phyloP scores from a whole-genome alignment of 495 filamentous ascomycete genomes.

The Rostrohypoxylon terebratum region DNA sequence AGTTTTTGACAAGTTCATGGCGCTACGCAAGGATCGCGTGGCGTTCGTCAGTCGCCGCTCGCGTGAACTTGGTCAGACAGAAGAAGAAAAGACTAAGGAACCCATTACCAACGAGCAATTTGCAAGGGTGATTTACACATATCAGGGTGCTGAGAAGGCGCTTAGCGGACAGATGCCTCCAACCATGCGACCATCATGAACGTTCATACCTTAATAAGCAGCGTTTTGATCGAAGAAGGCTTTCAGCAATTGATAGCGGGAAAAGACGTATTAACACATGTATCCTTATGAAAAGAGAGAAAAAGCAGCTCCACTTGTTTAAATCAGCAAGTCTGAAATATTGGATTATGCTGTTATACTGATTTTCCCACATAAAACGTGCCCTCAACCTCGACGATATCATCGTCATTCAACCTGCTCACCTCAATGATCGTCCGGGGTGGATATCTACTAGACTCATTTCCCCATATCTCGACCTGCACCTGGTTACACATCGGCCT shows the following conservation, averaged over 20 bases:
- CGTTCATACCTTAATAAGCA: neutral
- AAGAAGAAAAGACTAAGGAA: conserved; percentile 34
- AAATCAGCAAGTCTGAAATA: neutral
- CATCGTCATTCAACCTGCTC: conserved; percentile 35
- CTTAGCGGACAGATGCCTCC: conserved; percentile 35
- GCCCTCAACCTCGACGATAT: conserved; percentile 42
- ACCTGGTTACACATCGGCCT: conserved; percentile 40
- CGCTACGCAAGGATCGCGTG: conserved; percentile 41
- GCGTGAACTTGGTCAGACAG: conserved; percentile 26
- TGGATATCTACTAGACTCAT: conserved; percentile 35
- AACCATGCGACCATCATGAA: neutral
- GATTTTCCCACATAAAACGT: conserved; percentile 30
- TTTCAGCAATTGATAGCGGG: neutral
- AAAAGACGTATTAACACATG: neutral
- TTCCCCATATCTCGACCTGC: conserved; percentile 36
- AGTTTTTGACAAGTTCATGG: conserved; percentile 36
- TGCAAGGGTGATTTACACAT: conserved; percentile 35
- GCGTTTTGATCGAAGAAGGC: neutral
- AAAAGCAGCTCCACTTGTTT: neutral
- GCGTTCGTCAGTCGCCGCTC: conserved; percentile 39
- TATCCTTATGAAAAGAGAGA: neutral
- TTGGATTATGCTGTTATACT: neutral
- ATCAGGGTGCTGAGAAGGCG: conserved; percentile 37
- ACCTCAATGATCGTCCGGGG: conserved; percentile 42
- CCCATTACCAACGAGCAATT: conserved; percentile 35